Evolutionary conservation across 2,329 filamentous ascomycete species (phyloP), one percentile per base, ranked within the genome.

Genomic region (Hymenoscyphus infarciens): DNA sequence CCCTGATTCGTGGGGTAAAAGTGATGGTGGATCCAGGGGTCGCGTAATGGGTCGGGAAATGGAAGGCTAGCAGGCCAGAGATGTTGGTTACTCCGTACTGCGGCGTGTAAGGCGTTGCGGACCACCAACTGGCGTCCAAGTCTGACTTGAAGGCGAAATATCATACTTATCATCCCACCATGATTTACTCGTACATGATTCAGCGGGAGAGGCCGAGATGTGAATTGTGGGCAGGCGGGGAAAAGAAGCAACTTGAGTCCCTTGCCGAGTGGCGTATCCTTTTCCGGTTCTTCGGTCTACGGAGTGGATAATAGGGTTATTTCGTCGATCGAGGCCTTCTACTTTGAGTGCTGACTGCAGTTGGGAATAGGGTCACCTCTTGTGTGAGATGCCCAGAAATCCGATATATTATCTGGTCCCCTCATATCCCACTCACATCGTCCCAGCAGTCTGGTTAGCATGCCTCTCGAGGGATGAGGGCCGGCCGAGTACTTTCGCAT

Each of bases 11-110:
- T 31, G 38, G 35, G 29, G 56, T 15, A 58, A 8, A 27, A 7
- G 56, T 45, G 38, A 29, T 42, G 19, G 35, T 25, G n/a, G 38
- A 16, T 22, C 19, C 39, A 8, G 39, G 25, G 42, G 42, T 35
- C 42, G 45, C 27, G 25, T 49, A 27, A 10, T 52, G 57, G 57
- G 38, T 25, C 57, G 38, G 57, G 57, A 59, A 59, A 52, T 59
- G 22, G 25, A 19, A 58, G 19, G 38, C 38, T 52, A 35, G 25
- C 22, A n/a, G 53, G 53, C 15, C 15, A 38, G 55, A 38, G 1
- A n/a, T 38, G 55, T n/a, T 45, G n/a, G 39, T n/a, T 45, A 19
- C 39, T 38, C 13, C 35, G 35, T 45, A 19, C 39, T 38, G 35
- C 35, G 35, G 35, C 35, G 35, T 38, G 35, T 16, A 15, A 16